Evolutionary conservation across 306 rosid genomes (phyloP).

Genomic region (Castanopsis chinensis): DNA sequence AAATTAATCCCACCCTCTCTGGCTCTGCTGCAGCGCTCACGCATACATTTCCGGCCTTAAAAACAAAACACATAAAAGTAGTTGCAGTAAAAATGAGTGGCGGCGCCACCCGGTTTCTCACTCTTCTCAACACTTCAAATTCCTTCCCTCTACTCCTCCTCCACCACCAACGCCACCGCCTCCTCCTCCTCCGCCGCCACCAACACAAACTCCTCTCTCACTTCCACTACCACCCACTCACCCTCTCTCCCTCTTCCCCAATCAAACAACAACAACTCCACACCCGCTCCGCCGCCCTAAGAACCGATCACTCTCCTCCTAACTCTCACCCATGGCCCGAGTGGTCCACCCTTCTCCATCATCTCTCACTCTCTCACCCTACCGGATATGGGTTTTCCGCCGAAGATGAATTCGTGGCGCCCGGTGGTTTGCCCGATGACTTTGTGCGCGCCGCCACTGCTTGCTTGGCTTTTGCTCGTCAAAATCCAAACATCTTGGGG

Average conservation of each 20-base stretch:
- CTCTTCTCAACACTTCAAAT: slow-evolving; percentile 41
- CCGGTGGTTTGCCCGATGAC: slow-evolving; percentile 17
- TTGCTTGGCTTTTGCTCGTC: slow-evolving; percentile 62
- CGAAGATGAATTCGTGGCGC: slow-evolving; percentile 27
- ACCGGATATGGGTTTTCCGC: neutral
- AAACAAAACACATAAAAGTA: too few relatives aligned
- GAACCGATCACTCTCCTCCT: slow-evolving; percentile 15
- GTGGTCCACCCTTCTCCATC: slow-evolving; percentile 49
- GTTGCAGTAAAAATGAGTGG: slow-evolving; percentile 36
- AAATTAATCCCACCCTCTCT: too few relatives aligned
- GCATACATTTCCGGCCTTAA: too few relatives aligned
- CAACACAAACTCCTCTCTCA: slow-evolving; percentile 34
- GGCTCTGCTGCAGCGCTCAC: too few relatives aligned
- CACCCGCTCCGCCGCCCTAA: slow-evolving; percentile 27
- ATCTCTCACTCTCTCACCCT: slow-evolving; percentile 49
- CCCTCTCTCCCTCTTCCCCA: slow-evolving; percentile 21
- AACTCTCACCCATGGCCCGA: slow-evolving; percentile 54
- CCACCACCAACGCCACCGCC: slow-evolving; percentile 33
- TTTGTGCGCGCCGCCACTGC: slow-evolving; percentile 51
- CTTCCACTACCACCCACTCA: slow-evolving; percentile 11
- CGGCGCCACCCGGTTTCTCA: slow-evolving; percentile 60
- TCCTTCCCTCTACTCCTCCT: slow-evolving; percentile 38
- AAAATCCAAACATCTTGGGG: slow-evolving; percentile 61
- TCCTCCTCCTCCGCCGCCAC: slow-evolving; percentile 29
- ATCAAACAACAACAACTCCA: slow-evolving; percentile 43